phyloP scores from a whole-genome alignment of 139 green algal species.

The Chlamydomonas eustigma region DNA sequence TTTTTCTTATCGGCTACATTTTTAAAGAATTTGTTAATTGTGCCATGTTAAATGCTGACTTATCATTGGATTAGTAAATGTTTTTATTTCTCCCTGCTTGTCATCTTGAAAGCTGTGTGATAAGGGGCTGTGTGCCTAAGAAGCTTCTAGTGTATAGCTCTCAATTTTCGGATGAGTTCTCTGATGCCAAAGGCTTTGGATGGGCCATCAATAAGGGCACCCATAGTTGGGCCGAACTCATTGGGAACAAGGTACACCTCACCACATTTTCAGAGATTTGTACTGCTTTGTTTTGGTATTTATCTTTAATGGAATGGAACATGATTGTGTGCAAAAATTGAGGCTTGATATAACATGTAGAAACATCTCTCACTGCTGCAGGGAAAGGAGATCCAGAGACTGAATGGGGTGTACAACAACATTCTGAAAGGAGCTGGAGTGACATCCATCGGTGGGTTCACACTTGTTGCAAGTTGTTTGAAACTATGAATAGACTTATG shows the following conservation, averaged over 20 bases:
- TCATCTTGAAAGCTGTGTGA: conserved; percentile 74
- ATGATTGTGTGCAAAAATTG: too few species aligned
- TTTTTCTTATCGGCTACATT: too few species aligned
- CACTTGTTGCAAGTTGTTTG: too few species aligned
- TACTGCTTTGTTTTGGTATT: too few species aligned
- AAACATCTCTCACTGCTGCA: too few species aligned
- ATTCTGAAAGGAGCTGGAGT: conserved; percentile 73
- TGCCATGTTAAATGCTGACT: too few species aligned
- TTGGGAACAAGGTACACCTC: conserved; percentile 41
- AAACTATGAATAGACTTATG: too few species aligned
- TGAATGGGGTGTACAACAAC: conserved; percentile 88
- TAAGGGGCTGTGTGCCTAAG: conserved; percentile 97
- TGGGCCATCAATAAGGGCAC: conserved; percentile 29
- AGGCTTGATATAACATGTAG: too few species aligned
- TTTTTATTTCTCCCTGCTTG: not conserved
- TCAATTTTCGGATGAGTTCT: conserved; percentile 50
- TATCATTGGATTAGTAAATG: not conserved
- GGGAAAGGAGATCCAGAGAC: conserved; percentile 81
- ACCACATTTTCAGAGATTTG: too few species aligned
- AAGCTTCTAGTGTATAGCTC: conserved; percentile 94
- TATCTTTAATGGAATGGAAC: too few species aligned
- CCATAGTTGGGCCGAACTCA: conserved; percentile 50
- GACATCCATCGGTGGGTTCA: conserved; percentile 38
- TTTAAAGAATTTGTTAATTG: too few species aligned
- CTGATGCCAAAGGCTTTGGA: conserved; percentile 71